Evolutionary conservation across 1,139 yeast genomes (phyloP), one percentile per base, ranked within the genome.

Genomic region (Geotrichum restrictum): DNA sequence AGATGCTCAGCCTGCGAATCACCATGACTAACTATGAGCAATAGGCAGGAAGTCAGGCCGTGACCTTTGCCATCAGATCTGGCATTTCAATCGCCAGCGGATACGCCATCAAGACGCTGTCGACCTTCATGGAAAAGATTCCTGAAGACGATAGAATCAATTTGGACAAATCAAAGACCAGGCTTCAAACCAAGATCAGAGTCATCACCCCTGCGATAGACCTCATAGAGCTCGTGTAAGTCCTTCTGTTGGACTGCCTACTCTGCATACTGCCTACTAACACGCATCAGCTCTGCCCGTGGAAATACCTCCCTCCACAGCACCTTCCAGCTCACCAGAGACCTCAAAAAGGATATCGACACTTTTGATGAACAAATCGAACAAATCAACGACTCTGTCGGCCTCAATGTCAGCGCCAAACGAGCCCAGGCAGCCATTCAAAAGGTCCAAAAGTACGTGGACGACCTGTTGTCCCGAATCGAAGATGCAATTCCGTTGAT

Each of bases 41-140:
- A n/a, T 38, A 81, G 69, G 94, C 94, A 3, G 85, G 91, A 32
- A 81, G 80, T 53, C 93, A 86, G 60, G 88, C 88, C 1, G 88
- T 86, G 8, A 79, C 89, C 1, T 84, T 86, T 70, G 95, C 94
- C 10, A 82, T 86, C 40, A 72, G 86, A 54, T 85, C 93, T 1
- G 89, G 94, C 0, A 80, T 86, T 24, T 81, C 89, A 0, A 63
- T 85, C 33, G 95, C 94, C 0, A 81, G 91, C 0, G 82, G 86
- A 0, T 86, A 81, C 68, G 93, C 93, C 18, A 76, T 86, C 50
- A 82, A 80, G 57, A 81, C 87, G 0, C 79, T 85, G 16, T 68
- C 81, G 16, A 77, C 75, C 49, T 77, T 84, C 57, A 70, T 85
- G 48, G 83, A 79, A 37, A 75, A 77, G 55, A 76, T 85, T 24